Conservation (phyloP, 495 filamentous ascomycete genomes). For the Niebla homalea region DNA sequence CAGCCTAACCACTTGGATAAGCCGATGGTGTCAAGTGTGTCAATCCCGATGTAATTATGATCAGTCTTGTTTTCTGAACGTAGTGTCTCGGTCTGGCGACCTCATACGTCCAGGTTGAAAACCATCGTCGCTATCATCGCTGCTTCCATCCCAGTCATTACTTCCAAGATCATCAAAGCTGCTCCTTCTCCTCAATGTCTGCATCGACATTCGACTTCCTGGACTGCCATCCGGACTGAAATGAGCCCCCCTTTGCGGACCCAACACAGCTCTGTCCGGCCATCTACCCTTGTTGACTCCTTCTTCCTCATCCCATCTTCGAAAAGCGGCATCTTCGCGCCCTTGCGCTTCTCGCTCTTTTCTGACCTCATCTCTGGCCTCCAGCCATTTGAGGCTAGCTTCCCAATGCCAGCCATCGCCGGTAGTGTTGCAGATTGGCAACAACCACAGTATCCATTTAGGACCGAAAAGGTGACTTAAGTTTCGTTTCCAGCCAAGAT, state of each 20-base stretch:
- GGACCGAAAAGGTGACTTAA: slow-evolving; percentile 73
- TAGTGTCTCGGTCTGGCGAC: too few species aligned
- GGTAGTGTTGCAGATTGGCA: slow-evolving; percentile 72
- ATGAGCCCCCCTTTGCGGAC: slow-evolving; percentile 6
- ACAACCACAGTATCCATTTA: slow-evolving; percentile 51
- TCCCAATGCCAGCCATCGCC: slow-evolving; percentile 98
- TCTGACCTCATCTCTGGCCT: slow-evolving; percentile 47
- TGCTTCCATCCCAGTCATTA: slow-evolving; percentile 21
- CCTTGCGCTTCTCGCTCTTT: slow-evolving; percentile 45
- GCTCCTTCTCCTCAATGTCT: slow-evolving; percentile 33
- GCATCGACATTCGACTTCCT: slow-evolving; percentile 39
- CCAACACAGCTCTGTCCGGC: slow-evolving; percentile 8
- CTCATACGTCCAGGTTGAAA: not conserved
- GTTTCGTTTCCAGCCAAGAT: slow-evolving; percentile 70
- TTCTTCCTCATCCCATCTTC: not conserved
- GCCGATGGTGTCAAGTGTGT: too few species aligned
- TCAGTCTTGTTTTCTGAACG: too few species aligned
- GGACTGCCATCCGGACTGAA: slow-evolving; percentile 25
- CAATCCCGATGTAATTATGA: too few species aligned
- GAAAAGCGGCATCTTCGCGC: slow-evolving; percentile 15
- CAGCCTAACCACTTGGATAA: too few species aligned
- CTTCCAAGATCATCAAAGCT: slow-evolving; percentile 32
- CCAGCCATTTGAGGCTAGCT: slow-evolving; percentile 56
- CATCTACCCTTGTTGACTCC: slow-evolving; percentile 15
- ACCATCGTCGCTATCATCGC: slow-evolving; percentile 8